Percentiles rank a stretch among this genome's conserved stretches.
These are phyloP conservation scores for Thermothielavioides terrestris DNA, from an alignment of 495 filamentous ascomycete genomes.

Conservation along the genomic window DNA sequence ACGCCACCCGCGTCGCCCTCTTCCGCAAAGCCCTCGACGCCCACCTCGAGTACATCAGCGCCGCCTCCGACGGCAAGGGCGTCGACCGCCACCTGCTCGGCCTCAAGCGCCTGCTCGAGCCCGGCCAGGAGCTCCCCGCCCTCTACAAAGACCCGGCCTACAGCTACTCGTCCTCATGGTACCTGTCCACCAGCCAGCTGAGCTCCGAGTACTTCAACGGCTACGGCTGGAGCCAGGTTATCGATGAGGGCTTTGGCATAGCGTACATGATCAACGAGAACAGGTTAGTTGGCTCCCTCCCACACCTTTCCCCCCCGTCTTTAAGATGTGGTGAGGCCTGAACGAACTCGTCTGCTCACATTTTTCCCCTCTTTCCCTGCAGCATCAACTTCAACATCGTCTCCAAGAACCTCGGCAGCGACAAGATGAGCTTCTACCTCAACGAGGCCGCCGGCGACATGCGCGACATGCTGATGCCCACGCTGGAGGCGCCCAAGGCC, in stretches of 20 bases:
- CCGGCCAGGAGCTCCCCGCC: constrained; percentile 71
- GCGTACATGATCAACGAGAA: constrained; percentile 99
- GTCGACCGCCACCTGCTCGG: constrained; percentile 97
- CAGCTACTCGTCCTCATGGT: constrained; percentile 81
- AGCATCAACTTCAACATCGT: constrained; percentile 98
- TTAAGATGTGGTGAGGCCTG: too few relatives aligned
- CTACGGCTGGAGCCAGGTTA: constrained; percentile 98
- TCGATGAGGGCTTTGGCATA: constrained; percentile 93
- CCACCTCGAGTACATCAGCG: constrained; percentile 82
- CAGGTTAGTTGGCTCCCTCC: constrained; percentile 38
- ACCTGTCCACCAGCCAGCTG: constrained; percentile 77
- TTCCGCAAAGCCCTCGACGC: constrained; percentile 74
- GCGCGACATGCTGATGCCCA: constrained; percentile 78
- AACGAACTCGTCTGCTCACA: background rate
- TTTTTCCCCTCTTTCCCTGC: constrained; percentile 14
- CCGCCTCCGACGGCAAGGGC: constrained; percentile 83
- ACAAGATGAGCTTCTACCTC: constrained; percentile 91
- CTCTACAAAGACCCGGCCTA: constrained; percentile 84
- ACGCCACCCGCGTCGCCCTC: constrained; percentile 56
- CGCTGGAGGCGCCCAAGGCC: constrained; percentile 73
- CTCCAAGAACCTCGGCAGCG: constrained; percentile 80
- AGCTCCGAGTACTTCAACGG: constrained; percentile 97
- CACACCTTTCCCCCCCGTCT: constrained; percentile 1
- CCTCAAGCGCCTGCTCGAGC: constrained; percentile 78
- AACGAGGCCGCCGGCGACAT: constrained; percentile 89